These are phyloP conservation scores for Tuber indicum DNA, from an alignment of 495 filamentous ascomycete species.

Conservation along the genomic window DNA sequence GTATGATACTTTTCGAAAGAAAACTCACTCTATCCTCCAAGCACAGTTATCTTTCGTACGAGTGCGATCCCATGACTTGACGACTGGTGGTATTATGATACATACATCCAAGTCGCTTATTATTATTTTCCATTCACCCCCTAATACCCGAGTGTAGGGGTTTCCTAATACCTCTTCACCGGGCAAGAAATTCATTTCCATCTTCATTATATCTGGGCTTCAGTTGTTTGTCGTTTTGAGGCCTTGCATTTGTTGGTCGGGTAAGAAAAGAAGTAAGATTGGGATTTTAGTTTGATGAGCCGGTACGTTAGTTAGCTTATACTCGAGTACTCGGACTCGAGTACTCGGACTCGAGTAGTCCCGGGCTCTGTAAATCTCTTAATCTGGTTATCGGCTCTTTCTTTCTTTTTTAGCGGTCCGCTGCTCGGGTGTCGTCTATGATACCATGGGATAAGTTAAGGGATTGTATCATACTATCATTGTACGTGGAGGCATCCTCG, in stretches of 20 bases:
- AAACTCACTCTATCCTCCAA: background rate
- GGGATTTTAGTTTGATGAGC: background rate
- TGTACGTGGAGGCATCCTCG: background rate
- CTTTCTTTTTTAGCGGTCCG: no score
- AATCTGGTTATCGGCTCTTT: background rate
- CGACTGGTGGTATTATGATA: background rate
- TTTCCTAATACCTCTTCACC: no score
- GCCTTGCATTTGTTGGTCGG: background rate
- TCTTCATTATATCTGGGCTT: background rate
- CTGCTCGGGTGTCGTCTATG: background rate
- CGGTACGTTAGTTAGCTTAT: no score
- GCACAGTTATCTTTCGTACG: background rate
- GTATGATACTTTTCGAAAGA: background rate
- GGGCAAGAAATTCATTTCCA: background rate
- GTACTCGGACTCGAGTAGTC: no score
- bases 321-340: no score
- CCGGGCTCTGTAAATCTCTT: background rate
- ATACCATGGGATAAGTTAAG: background rate
- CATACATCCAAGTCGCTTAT: no score
- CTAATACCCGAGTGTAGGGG: no score
- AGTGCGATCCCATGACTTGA: background rate
- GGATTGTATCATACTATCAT: background rate
- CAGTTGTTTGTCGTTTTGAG: background rate
- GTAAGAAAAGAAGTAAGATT: background rate
- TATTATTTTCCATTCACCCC: no score